Percentiles rank a stretch among this genome's conserved stretches.
Evolutionary conservation across 2,329 filamentous ascomycete genomes (phyloP).

Genomic region (Aspergillus brasiliensis): DNA sequence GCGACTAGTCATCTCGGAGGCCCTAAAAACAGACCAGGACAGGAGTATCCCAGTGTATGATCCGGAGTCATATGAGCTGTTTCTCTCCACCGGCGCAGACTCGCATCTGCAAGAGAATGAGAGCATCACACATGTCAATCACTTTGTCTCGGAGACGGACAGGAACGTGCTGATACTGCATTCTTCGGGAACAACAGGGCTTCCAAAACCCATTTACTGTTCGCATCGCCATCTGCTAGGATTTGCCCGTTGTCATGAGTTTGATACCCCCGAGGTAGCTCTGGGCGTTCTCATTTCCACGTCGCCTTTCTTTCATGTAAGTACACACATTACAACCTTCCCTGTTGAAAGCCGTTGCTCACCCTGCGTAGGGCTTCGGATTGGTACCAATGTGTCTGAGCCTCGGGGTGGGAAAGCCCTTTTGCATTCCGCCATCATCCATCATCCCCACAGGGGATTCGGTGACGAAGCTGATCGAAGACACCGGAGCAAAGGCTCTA

Average conservation of each 20-base stretch:
- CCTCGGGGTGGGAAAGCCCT: constrained; percentile 4
- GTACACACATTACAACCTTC: no score
- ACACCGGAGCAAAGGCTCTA: neutral
- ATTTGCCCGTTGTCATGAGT: neutral
- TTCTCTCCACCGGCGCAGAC: no score
- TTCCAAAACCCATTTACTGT: constrained; percentile 8
- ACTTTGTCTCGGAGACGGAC: no score
- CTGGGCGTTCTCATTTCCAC: constrained; percentile 1
- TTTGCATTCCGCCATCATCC: constrained; percentile 2
- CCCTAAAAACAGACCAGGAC: no score
- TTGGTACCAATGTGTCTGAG: no score
- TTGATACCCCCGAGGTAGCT: neutral
- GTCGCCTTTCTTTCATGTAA: constrained; percentile 5
- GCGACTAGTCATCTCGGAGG: no score
- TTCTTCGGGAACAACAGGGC: constrained; percentile 9
- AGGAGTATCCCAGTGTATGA: no score
- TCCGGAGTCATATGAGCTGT: no score
- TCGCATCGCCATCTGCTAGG: constrained; percentile 8
- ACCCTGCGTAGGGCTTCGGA: no score
- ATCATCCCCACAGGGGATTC: neutral
- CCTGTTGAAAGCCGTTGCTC: no score
- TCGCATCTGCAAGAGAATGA: no score
- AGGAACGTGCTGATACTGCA: constrained; percentile 7
- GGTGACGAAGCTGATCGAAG: neutral
- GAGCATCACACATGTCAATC: no score